Percentiles rank a stretch among this genome's conserved stretches.
Conservation (phyloP, 2,329 filamentous ascomycete species). For the Cytospora paraplurivora region DNA sequence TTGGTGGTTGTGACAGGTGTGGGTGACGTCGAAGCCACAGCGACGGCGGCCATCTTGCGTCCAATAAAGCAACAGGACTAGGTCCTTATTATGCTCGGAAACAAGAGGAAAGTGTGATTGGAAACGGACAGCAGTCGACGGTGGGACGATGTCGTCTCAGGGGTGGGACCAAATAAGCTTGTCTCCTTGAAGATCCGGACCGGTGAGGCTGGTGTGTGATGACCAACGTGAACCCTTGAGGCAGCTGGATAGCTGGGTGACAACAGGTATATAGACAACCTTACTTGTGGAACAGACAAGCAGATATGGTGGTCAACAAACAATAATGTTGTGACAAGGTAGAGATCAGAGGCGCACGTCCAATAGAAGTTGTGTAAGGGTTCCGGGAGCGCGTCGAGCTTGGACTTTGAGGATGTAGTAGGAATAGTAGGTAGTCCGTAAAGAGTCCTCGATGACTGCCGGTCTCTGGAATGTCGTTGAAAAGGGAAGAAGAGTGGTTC, state of each 20-base stretch:
- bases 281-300: neutral
- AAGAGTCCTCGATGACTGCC: neutral
- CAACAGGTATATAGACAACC: neutral
- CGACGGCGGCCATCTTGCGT: conserved; percentile 23
- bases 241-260: neutral
- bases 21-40: conserved; percentile 1
- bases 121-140: neutral
- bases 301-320: neutral
- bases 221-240: neutral
- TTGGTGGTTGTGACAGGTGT: neutral
- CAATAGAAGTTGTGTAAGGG: too few relatives aligned
- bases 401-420: too few relatives aligned
- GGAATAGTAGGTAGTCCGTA: too few relatives aligned
- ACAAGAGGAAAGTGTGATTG: neutral
- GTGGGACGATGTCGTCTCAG: conserved; percentile 13
- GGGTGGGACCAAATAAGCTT: conserved; percentile 5
- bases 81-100: neutral
- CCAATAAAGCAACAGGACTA: neutral
- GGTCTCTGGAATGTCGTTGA: neutral
- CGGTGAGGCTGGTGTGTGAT: neutral
- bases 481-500: neutral
- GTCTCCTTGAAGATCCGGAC: neutral
- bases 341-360: too few relatives aligned
- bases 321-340: too few relatives aligned
- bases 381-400: too few relatives aligned